A percentile compares a stretch with the other conserved stretches of the same genome.
Evolutionary conservation across 441 rosid genomes (phyloP).

Genomic region (Euphorbia celastroides): DNA sequence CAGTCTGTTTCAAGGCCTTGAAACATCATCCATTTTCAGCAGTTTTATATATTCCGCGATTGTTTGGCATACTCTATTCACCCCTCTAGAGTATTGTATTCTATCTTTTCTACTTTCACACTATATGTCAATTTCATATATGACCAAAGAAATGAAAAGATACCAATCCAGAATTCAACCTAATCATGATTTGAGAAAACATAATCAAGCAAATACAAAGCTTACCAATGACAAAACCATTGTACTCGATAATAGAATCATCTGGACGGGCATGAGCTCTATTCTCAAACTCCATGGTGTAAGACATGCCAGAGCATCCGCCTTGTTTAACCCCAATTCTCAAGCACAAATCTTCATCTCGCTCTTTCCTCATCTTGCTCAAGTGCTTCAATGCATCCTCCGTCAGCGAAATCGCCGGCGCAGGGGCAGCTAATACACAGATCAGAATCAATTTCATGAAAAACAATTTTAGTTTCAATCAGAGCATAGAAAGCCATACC

Average conservation of each 20-base stretch:
- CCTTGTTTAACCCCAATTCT: slow-evolving; percentile 95
- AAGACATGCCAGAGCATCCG: slow-evolving; percentile 97
- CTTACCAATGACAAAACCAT: slow-evolving; percentile 80
- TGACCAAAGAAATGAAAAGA: not conserved
- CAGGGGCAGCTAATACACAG: slow-evolving; percentile 30
- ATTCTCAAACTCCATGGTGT: slow-evolving; percentile 89
- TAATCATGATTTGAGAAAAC: not conserved
- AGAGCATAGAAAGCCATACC: slow-evolving; percentile 28
- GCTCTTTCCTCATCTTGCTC: slow-evolving; percentile 72
- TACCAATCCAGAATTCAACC: not conserved
- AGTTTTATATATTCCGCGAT: no score
- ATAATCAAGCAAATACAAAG: not conserved
- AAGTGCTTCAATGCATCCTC: slow-evolving; percentile 76
- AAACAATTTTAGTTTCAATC: not conserved
- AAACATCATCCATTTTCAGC: no score
- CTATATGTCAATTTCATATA: not conserved
- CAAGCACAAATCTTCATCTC: slow-evolving; percentile 71
- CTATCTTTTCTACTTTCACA: no score
- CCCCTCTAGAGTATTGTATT: no score
- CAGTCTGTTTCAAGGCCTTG: no score
- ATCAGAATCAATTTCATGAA: not conserved
- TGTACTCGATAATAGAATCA: slow-evolving; percentile 70
- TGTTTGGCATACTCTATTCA: no score
- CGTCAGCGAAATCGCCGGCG: slow-evolving; percentile 68
- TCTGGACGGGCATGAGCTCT: slow-evolving; percentile 62